Base-by-base conservation (phyloP, 1,284 basidiomycete genomes). In the Coniferiporia weirii region DNA sequence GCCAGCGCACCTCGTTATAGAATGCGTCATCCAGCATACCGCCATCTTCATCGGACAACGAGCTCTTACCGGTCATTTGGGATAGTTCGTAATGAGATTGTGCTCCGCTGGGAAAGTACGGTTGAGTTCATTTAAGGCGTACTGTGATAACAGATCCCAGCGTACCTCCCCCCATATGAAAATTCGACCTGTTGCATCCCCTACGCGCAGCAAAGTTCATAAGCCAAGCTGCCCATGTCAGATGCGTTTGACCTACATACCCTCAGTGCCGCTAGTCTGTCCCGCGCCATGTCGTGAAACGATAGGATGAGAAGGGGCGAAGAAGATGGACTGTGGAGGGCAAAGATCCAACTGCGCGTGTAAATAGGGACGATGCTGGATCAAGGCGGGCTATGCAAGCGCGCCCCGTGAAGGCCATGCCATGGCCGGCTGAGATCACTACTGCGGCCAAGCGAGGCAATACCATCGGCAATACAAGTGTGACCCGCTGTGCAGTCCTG, bases 251-350 rank as follows among this genome's bases (percentile, higher is more conserved):
- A 35, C 5, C 17, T 51, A 72, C 77, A 64, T 65, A 89, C 89
- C 75, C 89, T 84, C 82, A 91, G 81, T 63, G 88, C 89, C 69
- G 89, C 88, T 66, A 92, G 80, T 79, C 89, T 84, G 76, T 91
- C 89, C 79, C 85, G 81, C 64, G 85, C 84, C 87, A 91, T 91
- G 66, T 64, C 22, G n/a, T 13, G 40, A 12, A 43, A 27, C 9
- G 32, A 10, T 17, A n/a, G 10, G 32, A 51, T n/a, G 35, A 62
- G 10, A 64, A 48, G 63, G 51, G 64, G 57, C 57, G 60, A 61
- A 61, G 61, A 63, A 62, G 56, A 53, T 27, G 53, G 59, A 59
- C 62, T 50, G 57, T 43, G 2, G 40, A 2, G n/a, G 10, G 40
- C 10, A 13, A n/a, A 3, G n/a, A 3, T 12, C 40, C 40, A 3